Conservation (phyloP, 345 rosid species). For the Erucastrum elatum region DNA sequence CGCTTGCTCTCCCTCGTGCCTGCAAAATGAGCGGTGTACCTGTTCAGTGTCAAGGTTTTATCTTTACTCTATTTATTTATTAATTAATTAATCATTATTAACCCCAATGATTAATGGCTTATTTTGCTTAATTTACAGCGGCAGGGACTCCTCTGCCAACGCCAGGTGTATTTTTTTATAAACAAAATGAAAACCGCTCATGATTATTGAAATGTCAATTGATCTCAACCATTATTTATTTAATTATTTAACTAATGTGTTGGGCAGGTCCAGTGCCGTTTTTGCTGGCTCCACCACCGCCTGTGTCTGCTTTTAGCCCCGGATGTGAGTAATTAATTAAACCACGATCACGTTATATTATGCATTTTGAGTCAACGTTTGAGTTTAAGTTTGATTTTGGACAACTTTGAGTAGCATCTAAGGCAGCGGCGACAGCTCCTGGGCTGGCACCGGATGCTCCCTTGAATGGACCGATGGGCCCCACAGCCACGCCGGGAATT, state of each 20-base stretch:
- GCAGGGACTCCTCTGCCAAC: constrained; percentile 82
- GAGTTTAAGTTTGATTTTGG: neutral
- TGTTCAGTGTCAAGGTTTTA: constrained; percentile 67
- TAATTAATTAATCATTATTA: neutral
- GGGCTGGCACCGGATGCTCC: constrained; percentile 5
- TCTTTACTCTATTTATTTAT: neutral
- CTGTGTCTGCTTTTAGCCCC: constrained; percentile 53
- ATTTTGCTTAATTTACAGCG: constrained; percentile 47
- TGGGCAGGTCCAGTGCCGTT: constrained; percentile 66
- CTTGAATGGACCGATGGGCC: neutral
- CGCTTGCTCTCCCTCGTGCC: constrained; percentile 67
- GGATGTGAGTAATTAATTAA: constrained; percentile 43
- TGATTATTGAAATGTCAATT: neutral
- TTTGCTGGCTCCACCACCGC: constrained; percentile 57
- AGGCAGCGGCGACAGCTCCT: constrained; percentile 22
- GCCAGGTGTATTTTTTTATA: constrained; percentile 48
- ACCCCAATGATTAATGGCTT: neutral
- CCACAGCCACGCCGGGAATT: constrained; percentile 29
- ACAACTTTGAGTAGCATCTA: constrained; percentile 29
- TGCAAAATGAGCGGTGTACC: constrained; percentile 69
- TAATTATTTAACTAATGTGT: neutral
- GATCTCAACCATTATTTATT: neutral
- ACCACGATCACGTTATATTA: neutral
- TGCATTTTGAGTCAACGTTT: neutral
- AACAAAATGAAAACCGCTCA: neutral